These are phyloP conservation scores for Mycena olivaceomarginata DNA, from an alignment of 768 basidiomycete species.

Conservation along the genomic window DNA sequence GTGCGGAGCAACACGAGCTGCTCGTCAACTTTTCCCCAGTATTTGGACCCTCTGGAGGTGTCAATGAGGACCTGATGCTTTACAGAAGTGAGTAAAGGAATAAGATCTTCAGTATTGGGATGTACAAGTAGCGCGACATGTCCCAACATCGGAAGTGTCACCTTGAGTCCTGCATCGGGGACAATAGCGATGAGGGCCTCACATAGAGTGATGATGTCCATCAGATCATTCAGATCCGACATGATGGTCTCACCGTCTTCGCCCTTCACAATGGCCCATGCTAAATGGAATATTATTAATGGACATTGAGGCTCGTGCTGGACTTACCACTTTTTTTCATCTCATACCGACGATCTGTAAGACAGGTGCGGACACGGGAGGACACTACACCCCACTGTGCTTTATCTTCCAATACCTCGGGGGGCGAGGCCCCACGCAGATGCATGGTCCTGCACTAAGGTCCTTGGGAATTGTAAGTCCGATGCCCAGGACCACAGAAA, in stretches of 20 bases:
- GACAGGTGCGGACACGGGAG: neutral
- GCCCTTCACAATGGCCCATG: slow-evolving; percentile 9
- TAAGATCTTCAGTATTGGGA: too few species aligned
- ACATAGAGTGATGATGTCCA: too few species aligned
- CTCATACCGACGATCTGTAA: slow-evolving; percentile 28
- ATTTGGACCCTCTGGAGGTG: too few species aligned
- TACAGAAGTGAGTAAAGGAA: too few species aligned
- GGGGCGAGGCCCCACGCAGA: neutral
- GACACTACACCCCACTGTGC: neutral
- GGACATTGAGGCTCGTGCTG: neutral
- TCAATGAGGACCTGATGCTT: too few species aligned
- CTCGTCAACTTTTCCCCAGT: too few species aligned
- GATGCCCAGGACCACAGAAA: too few species aligned
- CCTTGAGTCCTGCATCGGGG: too few species aligned
- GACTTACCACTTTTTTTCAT: slow-evolving; percentile 32
- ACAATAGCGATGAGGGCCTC: too few species aligned
- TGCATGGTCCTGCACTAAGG: neutral
- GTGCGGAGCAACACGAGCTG: too few species aligned
- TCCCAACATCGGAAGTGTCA: too few species aligned
- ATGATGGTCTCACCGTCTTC: neutral
- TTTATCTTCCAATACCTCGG: neutral
- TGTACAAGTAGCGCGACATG: too few species aligned
- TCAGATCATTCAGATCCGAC: neutral
- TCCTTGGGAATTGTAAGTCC: neutral
- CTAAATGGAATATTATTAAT: neutral